Evolutionary conservation across 208 protist species (phyloP), one percentile per base, ranked within the genome.

Genomic region (Acanthamoeba castellanii): DNA sequence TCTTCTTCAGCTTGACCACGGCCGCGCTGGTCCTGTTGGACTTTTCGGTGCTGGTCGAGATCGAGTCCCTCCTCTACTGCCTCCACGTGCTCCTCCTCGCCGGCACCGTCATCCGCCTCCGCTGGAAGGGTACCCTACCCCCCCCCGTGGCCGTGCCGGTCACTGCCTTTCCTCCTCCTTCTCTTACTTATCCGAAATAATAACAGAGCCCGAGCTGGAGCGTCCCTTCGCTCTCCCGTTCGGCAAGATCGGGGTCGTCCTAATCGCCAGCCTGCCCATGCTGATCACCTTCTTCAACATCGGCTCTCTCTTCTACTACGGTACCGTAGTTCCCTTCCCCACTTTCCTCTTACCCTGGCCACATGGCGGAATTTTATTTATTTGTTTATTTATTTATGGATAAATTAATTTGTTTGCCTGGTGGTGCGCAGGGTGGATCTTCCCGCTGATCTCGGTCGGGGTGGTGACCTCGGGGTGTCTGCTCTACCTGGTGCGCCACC

Each of bases 1-100:
- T 89, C 42, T 89, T 89, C 82, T 89, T 89, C 52, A 89, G 82
- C 82, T 89, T 89, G 82, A 89, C 82, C 82, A 89, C 82, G 52
- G 47, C 52, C 25, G 82, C 55, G 3, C 50, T 89, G n/a, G 55
- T 89, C 7, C 82, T 89, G 16, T 89, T 89, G n/a, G 82, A 89
- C n/a, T 89, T 89, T 90, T 59, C 47, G 14, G 82, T 90, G 27
- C 82, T 90, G 22, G 82, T 90, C 8, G 52, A 90, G 55, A 90
- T 90, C 50, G 82, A 90, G 82, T 90, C 82, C 7, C 34, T 90
- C 30, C 82, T 90, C 82, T 90, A 90, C 55, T 90, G 82, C 55
- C n/a, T 90, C 27, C 82, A 90, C 55, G 82, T 68, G 6, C 3
- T 90, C 27, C 47, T 90, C 27, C 82, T 90, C 50, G 47, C 52